Conservation (phyloP, 305 asterid genomes). For the Fraxinus baroniana region DNA sequence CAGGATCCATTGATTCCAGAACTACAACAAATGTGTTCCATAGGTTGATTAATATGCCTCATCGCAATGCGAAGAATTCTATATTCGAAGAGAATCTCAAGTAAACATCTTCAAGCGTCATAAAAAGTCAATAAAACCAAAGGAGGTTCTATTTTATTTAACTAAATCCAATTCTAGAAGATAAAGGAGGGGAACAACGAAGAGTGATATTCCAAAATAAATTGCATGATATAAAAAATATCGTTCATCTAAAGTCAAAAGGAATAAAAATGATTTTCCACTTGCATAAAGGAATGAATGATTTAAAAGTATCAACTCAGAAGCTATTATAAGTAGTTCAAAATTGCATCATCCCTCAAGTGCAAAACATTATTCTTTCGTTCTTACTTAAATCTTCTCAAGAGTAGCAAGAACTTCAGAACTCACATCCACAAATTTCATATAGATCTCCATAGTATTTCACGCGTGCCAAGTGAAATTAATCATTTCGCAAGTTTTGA, state of each 20-base stretch:
- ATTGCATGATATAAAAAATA: background rate
- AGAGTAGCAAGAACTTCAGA: background rate
- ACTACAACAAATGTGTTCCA: background rate
- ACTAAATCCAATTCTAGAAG: background rate
- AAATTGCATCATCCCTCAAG: background rate
- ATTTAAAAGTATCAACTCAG: background rate
- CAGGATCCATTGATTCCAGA: background rate
- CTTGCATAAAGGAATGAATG: background rate
- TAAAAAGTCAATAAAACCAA: background rate
- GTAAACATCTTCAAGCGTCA: background rate
- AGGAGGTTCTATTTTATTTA: background rate
- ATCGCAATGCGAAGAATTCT: constrained; percentile 1
- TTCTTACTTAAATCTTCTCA: background rate
- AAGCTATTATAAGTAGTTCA: background rate
- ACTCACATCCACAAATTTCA: background rate
- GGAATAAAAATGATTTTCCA: background rate
- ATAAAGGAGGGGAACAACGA: background rate
- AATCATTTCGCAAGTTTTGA: background rate
- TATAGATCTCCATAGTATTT: background rate
- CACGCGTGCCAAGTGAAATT: background rate
- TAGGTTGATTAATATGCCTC: background rate
- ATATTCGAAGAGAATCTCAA: background rate
- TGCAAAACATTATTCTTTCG: background rate
- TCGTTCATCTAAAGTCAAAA: background rate
- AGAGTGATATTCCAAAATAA: constrained; percentile 13